These are phyloP conservation scores for Cryptosporidium ryanae DNA, from an alignment of 169 alveolate genomes.

Conservation along the genomic window DNA sequence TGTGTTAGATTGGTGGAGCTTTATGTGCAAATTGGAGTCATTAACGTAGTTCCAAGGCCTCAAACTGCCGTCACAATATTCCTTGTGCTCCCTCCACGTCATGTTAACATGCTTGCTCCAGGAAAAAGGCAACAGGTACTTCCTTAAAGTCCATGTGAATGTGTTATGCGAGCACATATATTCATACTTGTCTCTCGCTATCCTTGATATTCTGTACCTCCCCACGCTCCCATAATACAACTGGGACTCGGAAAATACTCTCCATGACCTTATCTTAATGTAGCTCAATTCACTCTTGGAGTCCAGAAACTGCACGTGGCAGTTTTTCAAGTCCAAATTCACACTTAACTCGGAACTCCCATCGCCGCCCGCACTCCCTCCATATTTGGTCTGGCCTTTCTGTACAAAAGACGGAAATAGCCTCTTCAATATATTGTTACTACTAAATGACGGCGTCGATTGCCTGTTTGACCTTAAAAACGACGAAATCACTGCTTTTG, in stretches of 20 bases:
- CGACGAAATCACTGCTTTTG: constrained; percentile 8
- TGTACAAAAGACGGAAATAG: constrained; percentile 10
- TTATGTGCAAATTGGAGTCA: constrained; percentile 20
- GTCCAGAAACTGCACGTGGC: constrained; percentile 52
- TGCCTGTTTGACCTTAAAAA: constrained; percentile 14
- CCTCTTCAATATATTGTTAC: not conserved
- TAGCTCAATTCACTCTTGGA: constrained; percentile 36
- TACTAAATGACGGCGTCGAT: not conserved
- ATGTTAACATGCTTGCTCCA: not conserved
- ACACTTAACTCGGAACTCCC: constrained; percentile 16
- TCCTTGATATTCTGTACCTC: constrained; percentile 31
- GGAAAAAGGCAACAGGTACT: constrained; percentile 16
- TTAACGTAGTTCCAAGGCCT: constrained; percentile 45
- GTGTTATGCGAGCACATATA: constrained; percentile 24
- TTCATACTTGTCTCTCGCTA: constrained; percentile 19
- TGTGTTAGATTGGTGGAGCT: constrained; percentile 33
- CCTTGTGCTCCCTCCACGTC: constrained; percentile 31
- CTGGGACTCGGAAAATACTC: constrained; percentile 49
- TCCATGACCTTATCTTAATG: constrained; percentile 52
- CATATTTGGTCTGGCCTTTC: too few relatives aligned
- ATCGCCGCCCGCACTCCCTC: not conserved
- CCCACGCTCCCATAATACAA: constrained; percentile 36
- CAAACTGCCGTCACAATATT: constrained; percentile 32
- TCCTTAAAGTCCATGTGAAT: constrained; percentile 25
- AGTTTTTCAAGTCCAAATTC: constrained; percentile 37